Evolutionary conservation across 305 asterid genomes (phyloP).

Genomic region (Ilex paraguariensis): DNA sequence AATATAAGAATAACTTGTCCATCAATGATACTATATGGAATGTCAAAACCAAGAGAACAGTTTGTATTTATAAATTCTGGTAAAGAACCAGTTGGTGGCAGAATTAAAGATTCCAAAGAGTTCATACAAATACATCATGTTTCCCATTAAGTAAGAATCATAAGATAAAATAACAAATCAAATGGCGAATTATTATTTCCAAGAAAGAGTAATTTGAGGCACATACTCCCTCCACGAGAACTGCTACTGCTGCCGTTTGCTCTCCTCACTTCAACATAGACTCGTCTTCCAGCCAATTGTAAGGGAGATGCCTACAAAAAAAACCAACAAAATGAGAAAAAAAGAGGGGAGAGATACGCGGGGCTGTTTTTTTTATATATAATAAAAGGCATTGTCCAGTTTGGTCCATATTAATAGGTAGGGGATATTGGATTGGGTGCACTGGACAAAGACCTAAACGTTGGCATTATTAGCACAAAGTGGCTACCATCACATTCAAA

Average conservation of each 20-base stretch:
- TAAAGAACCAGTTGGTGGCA: neutral
- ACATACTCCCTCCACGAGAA: conserved; percentile 40
- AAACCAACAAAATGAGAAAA: neutral
- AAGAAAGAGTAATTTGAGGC: neutral
- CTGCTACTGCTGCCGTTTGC: conserved; percentile 30
- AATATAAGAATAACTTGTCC: neutral
- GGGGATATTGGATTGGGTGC: too few species aligned
- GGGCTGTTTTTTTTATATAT: too few species aligned
- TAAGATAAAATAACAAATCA: neutral
- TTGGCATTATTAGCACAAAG: too few species aligned
- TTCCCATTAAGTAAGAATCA: neutral
- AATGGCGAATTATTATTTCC: neutral
- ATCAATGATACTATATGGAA: neutral
- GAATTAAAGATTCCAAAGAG: neutral
- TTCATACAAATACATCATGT: neutral
- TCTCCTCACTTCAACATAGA: conserved; percentile 76
- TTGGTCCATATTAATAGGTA: too few species aligned
- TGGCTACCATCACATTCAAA: too few species aligned
- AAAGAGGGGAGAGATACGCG: neutral
- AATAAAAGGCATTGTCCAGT: too few species aligned
- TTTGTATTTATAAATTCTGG: neutral
- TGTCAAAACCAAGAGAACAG: neutral
- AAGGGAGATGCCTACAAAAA: conserved; percentile 65
- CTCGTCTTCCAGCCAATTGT: conserved; percentile 67
- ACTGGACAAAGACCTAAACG: too few species aligned